A percentile compares a stretch with the other conserved stretches of the same genome.
These are phyloP conservation scores for Gloeopeniophorella convolvens DNA, from an alignment of 768 basidiomycete species.

Conservation along the genomic window DNA sequence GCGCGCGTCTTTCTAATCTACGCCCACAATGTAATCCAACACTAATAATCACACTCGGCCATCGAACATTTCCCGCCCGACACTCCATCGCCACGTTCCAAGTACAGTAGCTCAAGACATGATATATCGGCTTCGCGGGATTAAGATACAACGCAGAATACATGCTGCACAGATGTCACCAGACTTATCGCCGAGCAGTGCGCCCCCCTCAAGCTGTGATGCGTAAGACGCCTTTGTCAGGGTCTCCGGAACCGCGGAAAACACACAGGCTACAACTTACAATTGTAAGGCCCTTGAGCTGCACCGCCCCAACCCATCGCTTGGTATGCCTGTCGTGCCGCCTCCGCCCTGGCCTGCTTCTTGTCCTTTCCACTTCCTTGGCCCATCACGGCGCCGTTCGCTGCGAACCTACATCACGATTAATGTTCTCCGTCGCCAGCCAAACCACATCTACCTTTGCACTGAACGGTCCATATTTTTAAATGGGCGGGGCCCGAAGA, in stretches of 20 bases:
- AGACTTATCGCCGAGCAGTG: neutral
- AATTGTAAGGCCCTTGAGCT: constrained; percentile 1
- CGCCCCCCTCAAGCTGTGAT: neutral
- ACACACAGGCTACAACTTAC: neutral
- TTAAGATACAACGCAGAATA: too few relatives aligned
- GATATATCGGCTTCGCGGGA: too few relatives aligned
- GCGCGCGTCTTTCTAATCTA: too few relatives aligned
- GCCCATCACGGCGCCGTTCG: constrained; percentile 65
- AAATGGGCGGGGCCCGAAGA: constrained; percentile 65
- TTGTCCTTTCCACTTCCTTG: constrained; percentile 60
- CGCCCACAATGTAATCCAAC: too few relatives aligned
- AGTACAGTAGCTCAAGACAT: too few relatives aligned
- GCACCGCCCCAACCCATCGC: constrained; percentile 65
- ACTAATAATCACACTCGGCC: too few relatives aligned
- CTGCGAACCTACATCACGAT: constrained; percentile 29
- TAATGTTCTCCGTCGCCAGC: neutral
- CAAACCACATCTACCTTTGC: constrained; percentile 49
- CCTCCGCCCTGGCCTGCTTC: constrained; percentile 73
- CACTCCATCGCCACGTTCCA: too few relatives aligned
- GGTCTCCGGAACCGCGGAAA: neutral
- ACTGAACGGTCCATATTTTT: constrained; percentile 58
- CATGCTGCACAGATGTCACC: too few relatives aligned
- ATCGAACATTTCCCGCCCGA: too few relatives aligned
- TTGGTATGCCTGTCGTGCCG: constrained; percentile 63
- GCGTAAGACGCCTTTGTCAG: neutral